Evolutionary conservation across 768 basidiomycete genomes (phyloP).

Genomic region (Dictyophora rubrovolvata): DNA sequence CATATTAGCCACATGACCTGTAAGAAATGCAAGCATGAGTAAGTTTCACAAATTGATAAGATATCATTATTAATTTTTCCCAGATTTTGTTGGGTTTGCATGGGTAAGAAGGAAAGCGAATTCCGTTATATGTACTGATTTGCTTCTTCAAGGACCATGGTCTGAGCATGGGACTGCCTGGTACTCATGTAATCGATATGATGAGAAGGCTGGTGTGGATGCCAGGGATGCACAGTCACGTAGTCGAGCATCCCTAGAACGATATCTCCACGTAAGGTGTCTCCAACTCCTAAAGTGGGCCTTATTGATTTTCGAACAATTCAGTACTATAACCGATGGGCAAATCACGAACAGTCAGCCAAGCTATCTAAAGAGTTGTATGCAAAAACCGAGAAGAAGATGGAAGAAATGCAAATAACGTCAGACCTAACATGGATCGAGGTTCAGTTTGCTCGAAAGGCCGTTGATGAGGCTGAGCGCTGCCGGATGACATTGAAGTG

Average conservation of each 20-base stretch:
- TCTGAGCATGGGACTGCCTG: conserved; percentile 92
- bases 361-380: conserved; percentile 90
- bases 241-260: conserved; percentile 83
- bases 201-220: conserved; percentile 81
- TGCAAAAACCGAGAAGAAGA: conserved; percentile 97
- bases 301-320: too few species aligned
- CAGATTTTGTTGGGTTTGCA: conserved; percentile 96
- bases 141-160: conserved; percentile 68
- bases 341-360: conserved; percentile 99
- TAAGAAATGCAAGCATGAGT: conserved; percentile 95
- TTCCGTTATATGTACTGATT: conserved; percentile 25
- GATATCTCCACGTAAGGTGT: conserved; percentile 83
- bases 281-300: too few species aligned
- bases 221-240: conserved; percentile 88
- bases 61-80: conserved; percentile 3
- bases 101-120: conserved; percentile 46
- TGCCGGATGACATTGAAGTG: conserved; percentile 96
- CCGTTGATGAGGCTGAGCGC: conserved; percentile 83
- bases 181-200: conserved; percentile 97
- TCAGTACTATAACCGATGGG: conserved; percentile 98
- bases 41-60: not conserved
- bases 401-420: conserved; percentile 98
- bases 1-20: conserved; percentile 91
- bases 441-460: conserved; percentile 98
- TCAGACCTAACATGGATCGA: conserved; percentile 96